These are phyloP conservation scores for Orbilia oligospora DNA, from an alignment of 2,329 filamentous ascomycete genomes.

Conservation along the genomic window DNA sequence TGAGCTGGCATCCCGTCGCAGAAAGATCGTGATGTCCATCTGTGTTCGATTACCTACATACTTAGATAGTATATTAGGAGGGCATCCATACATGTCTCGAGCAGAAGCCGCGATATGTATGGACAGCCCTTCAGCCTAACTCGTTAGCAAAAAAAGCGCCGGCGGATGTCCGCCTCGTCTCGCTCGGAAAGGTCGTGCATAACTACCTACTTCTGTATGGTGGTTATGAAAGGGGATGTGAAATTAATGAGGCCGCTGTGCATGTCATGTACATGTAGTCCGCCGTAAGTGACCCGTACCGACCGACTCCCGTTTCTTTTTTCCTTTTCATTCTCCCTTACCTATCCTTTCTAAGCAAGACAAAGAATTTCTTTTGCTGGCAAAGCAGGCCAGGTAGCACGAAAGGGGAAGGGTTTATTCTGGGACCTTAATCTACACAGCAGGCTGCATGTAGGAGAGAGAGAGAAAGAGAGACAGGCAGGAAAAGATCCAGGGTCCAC, in stretches of 20 bases:
- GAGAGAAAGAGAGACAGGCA: constrained; percentile 5
- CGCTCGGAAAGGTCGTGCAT: constrained; percentile 42
- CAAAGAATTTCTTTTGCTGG: constrained; percentile 2
- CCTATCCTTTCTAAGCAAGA: not conserved
- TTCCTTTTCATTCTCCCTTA: constrained; percentile 6
- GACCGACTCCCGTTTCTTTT: constrained; percentile 16
- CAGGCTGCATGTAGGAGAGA: constrained; percentile 3
- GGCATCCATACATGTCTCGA: not conserved
- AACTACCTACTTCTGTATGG: not conserved
- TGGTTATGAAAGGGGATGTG: constrained; percentile 29
- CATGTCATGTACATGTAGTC: constrained; percentile 28
- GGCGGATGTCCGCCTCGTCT: constrained; percentile 37
- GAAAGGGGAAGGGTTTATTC: constrained; percentile 52
- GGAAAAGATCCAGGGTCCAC: constrained; percentile 51
- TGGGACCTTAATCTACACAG: constrained; percentile 40
- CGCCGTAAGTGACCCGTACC: constrained; percentile 39
- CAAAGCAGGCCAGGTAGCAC: constrained; percentile 22
- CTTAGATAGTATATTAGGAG: not conserved
- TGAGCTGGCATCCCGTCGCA: constrained; percentile 23
- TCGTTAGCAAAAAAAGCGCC: not conserved
- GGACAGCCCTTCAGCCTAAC: constrained; percentile 9
- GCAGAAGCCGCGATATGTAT: constrained; percentile 6
- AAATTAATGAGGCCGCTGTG: constrained; percentile 45
- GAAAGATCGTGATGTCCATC: constrained; percentile 40
- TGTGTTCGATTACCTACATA: not conserved